Conservation (phyloP, 352 stramenopile genomes). For the Pythium rishiriense region DNA sequence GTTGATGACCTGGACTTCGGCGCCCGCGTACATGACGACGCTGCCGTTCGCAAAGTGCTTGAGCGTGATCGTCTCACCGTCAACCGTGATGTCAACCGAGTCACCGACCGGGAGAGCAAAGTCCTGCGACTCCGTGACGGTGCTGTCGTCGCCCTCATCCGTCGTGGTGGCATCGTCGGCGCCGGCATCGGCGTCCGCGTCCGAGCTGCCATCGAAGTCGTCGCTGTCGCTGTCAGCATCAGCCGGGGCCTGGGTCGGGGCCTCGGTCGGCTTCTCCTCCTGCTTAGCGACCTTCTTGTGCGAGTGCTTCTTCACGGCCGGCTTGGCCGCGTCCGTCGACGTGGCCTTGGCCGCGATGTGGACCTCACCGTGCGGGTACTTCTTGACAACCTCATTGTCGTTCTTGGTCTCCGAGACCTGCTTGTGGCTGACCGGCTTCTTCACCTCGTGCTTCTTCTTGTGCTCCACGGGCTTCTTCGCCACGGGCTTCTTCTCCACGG, state of each 20-base stretch:
- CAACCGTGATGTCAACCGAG: constrained; percentile 11
- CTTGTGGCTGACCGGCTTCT: constrained; percentile 21
- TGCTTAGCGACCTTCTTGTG: constrained; percentile 18
- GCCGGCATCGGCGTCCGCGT: constrained; percentile 9
- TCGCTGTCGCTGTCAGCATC: constrained; percentile 1
- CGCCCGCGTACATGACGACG: constrained; percentile 13
- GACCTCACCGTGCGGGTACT: constrained; percentile 57
- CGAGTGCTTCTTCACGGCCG: constrained; percentile 10
- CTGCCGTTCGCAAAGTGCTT: constrained; percentile 26
- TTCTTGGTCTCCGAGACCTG: constrained; percentile 25
- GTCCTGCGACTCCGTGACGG: neutral
- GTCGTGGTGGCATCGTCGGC: neutral
- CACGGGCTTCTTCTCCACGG: neutral
- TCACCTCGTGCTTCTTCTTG: constrained; percentile 1
- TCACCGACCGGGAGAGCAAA: constrained; percentile 6
- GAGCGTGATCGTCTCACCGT: constrained; percentile 15
- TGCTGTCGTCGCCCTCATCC: neutral
- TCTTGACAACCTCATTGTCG: constrained; percentile 39
- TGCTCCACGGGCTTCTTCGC: constrained; percentile 10
- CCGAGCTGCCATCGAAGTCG: neutral
- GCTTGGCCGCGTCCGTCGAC: constrained; percentile 20
- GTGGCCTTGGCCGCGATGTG: constrained; percentile 31
- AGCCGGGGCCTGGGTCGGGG: constrained; percentile 6
- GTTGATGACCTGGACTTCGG: constrained; percentile 9
- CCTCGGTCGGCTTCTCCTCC: constrained; percentile 11